Evolutionary conservation across 2,329 filamentous ascomycete genomes (phyloP), one percentile per base, ranked within the genome.

Genomic region (Sporothrix inflata): DNA sequence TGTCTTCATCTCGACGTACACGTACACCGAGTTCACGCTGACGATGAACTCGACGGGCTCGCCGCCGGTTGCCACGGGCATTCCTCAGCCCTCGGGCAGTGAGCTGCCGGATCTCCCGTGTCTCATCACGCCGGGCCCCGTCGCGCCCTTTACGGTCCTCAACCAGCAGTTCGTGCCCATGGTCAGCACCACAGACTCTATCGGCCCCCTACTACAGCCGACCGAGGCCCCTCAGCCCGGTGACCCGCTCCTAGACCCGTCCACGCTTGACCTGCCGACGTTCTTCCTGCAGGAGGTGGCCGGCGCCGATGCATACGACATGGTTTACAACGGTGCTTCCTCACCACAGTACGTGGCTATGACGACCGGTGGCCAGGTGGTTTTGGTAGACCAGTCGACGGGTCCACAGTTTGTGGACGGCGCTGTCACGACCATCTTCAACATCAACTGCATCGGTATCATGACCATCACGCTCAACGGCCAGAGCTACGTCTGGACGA

Each of bases 101-200:
- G 69, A 71, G 11, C 69, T 71, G 69, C 69, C 69, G 11, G 69
- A 71, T 19, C 60, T 71, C 24, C 69, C 69, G 45, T 71, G 69
- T 30, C 69, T 71, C 11, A 66, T 71, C n/a, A 65, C 69, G 6
- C 69, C 69, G 3, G 69, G 69, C 3, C 57, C 49, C 14, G n/a
- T 16, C 4, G 57, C 69, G 4, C 69, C 69, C 16, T 71, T 71
- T n/a, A 71, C 69, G 1, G 30, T 71, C 7, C 27, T 71, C 57
- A 65, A 71, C 69, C 69, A 71, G 57, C 69, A 71, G 60, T 71
- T 71, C 14, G 69, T 71, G 69, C 69, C 69, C 57, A 71, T 71
- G 69, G 69, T 71, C 57, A 71, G 69, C 69, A 53, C 40, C 5
- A 71, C 69, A 6, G 27, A 34, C 21, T 71, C 69, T 30, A 47